A percentile compares a stretch with the other conserved stretches of the same genome.
Conservation (phyloP, 2,329 filamentous ascomycete species). For the Penicillium sp. region DNA sequence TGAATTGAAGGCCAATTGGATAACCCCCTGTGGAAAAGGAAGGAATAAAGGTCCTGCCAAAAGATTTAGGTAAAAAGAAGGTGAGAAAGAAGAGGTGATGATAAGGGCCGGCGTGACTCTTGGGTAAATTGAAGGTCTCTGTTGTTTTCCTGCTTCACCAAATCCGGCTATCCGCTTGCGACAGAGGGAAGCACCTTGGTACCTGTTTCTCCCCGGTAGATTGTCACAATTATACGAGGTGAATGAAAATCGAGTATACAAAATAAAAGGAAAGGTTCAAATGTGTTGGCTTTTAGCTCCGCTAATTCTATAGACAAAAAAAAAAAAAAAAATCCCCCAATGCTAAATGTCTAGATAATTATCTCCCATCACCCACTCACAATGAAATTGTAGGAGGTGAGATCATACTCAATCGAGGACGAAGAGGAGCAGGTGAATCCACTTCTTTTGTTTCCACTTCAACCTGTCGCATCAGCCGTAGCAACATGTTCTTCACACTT, state of each 20-base stretch:
- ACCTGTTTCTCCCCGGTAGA: background rate
- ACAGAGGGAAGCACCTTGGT: background rate
- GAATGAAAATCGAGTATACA: background rate
- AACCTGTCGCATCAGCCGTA: constrained; percentile 32
- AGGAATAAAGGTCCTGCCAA: background rate
- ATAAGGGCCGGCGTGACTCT: background rate
- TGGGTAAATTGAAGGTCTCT: background rate
- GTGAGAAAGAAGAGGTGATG: background rate
- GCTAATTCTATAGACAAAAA: background rate
- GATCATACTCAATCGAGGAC: constrained; percentile 22
- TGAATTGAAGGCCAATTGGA: constrained; percentile 12
- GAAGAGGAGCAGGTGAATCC: constrained; percentile 29
- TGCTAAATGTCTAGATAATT: constrained; percentile 1
- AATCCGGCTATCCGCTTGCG: constrained; percentile 28
- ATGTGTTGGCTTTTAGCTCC: background rate
- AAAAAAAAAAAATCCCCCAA: background rate
- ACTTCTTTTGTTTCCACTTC: constrained; percentile 30
- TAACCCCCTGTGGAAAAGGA: background rate
- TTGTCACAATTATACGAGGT: background rate
- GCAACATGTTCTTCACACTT: constrained; percentile 30
- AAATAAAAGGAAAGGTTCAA: background rate
- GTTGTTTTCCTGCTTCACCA: constrained; percentile 14
- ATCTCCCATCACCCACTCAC: background rate
- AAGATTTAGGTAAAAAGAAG: constrained; percentile 2
- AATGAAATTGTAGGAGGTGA: constrained; percentile 10